These are phyloP conservation scores for Clonostachys rhizophaga DNA, from an alignment of 2,329 filamentous ascomycete genomes.

Conservation along the genomic window DNA sequence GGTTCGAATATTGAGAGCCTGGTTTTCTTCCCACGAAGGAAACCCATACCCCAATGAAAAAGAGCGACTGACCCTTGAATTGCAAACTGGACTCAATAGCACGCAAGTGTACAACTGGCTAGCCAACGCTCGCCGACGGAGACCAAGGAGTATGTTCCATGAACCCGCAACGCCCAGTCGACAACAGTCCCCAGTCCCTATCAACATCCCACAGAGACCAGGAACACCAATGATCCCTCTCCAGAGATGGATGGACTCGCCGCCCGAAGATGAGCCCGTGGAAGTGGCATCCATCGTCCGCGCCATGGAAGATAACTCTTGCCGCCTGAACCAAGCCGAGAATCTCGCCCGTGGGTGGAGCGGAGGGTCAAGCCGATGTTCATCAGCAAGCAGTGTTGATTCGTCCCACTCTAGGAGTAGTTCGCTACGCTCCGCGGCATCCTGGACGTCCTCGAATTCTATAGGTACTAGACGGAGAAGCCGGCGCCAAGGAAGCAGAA, in stretches of 20 bases:
- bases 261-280: constrained; percentile 1
- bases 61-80: constrained; percentile 70
- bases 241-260: constrained; percentile 2
- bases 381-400: background rate
- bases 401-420: constrained; percentile 3
- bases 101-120: constrained; percentile 85
- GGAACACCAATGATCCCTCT: constrained; percentile 19
- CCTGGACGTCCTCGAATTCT: background rate
- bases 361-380: background rate
- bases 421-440: constrained; percentile 12
- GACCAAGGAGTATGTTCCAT: constrained; percentile 60
- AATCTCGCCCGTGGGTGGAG: too few species aligned
- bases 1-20: constrained; percentile 71
- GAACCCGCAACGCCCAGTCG: constrained; percentile 48
- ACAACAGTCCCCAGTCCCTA: constrained; percentile 17
- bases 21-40: constrained; percentile 68
- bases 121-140: constrained; percentile 75
- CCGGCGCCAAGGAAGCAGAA: background rate
- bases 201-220: constrained; percentile 48
- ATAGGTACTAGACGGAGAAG: too few species aligned
- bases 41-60: constrained; percentile 82
- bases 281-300: background rate
- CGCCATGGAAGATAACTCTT: background rate
- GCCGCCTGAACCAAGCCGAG: too few species aligned
- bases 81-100: constrained; percentile 69